Conservation (phyloP, 331 rosid genomes). For the Stylosanthes scabra region DNA sequence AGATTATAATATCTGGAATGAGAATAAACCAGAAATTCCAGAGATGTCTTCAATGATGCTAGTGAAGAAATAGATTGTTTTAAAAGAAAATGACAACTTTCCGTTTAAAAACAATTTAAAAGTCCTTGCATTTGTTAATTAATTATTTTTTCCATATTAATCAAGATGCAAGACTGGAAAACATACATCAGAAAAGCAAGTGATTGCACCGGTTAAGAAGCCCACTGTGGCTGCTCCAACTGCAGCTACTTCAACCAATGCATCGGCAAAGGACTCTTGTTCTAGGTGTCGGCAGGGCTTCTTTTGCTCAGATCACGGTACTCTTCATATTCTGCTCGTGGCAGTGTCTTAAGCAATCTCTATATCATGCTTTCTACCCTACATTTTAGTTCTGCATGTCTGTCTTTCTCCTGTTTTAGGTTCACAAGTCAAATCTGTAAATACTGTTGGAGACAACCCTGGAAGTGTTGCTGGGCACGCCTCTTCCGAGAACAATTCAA, state of each 20-base stretch:
- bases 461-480: constrained; percentile 40
- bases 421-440: constrained; percentile 63
- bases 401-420: constrained; percentile 42
- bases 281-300: constrained; percentile 94
- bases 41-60: constrained; percentile 14
- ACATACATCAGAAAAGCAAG: constrained; percentile 89
- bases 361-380: too few relatives aligned
- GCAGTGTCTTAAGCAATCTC: background rate
- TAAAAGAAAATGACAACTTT: background rate
- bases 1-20: constrained; percentile 1
- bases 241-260: constrained; percentile 45
- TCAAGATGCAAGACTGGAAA: constrained; percentile 87
- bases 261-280: constrained; percentile 67
- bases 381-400: too few relatives aligned
- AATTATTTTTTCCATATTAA: constrained; percentile 14
- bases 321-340: constrained; percentile 14
- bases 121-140: constrained; percentile 29
- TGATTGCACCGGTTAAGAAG: constrained; percentile 48
- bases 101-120: background rate
- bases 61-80: constrained; percentile 13
- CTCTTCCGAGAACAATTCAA: constrained; percentile 45
- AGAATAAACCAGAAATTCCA: constrained; percentile 2
- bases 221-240: constrained; percentile 43
- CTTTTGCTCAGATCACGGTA: constrained; percentile 97
- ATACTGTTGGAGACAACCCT: constrained; percentile 46